Evolutionary conservation across 2,329 filamentous ascomycete species (phyloP), one percentile per base, ranked within the genome.

Genomic region (Penicillium sumatraense): DNA sequence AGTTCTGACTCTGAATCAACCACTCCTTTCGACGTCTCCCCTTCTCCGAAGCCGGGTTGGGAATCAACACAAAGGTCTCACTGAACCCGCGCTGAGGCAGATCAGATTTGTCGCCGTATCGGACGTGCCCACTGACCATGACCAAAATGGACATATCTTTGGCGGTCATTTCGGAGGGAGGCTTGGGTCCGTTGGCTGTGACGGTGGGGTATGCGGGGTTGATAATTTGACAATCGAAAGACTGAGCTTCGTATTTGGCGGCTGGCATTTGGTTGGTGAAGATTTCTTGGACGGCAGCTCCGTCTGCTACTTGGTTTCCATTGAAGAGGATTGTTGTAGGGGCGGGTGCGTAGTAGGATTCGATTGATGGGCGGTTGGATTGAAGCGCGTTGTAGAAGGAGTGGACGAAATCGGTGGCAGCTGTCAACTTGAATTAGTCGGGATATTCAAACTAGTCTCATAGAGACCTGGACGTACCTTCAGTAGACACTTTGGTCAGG

Each of bases 11-110:
- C 68, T 86, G 81, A 63, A 91, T 84, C 53, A 91, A 74, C 82
- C 86, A 90, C 62, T 80, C 79, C 68, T 81, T 83, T 50, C 80
- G 66, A 1, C 80, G 80, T 56, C 81, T 81, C 2, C 83, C 80
- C 59, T 82, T 78, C 0, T 73, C 86, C 83, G 74, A 58, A 10
- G 67, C 62, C 14, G 71, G 66, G 56, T 91, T 90, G 7, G 92
- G 91, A 33, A 93, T 89, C 51, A 96, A 79, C 21, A 96, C 83
- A 70, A 96, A 88, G 1, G 83, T 88, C 72, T 96, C 92, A 66
- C 86, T 89, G 72, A 96, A 96, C 31, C 85, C 86, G 62, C 86
- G 85, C 71, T 85, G 82, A 13, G 83, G 83, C 13, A 84, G 83
- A 26, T 87, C 84, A 62, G 81, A 81, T 41, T 74, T 71, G 55